Evolutionary conservation across 2,329 filamentous ascomycete genomes (phyloP).

Genomic region (Ceratocystis papillata): DNA sequence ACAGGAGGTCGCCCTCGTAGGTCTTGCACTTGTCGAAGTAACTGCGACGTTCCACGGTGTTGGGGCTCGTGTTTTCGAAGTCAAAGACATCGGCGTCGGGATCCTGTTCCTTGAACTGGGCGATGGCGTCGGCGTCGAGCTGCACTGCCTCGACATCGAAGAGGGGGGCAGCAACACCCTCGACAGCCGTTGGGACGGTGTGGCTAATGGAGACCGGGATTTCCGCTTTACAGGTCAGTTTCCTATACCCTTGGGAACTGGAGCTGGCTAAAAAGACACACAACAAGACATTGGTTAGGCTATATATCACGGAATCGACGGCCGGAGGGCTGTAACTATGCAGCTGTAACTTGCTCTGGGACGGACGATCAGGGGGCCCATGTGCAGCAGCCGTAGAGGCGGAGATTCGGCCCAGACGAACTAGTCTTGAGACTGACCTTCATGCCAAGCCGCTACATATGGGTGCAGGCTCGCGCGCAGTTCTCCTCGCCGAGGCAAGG

Average conservation of each 20-base stretch:
- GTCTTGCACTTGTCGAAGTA: conserved; percentile 28
- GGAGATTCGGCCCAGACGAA: conserved; percentile 2
- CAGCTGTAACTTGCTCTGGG: background rate
- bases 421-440: conserved; percentile 5
- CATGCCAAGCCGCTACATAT: background rate
- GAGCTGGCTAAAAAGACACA: background rate
- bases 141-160: conserved; percentile 19
- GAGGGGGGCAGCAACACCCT: conserved; percentile 5
- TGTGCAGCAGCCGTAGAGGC: background rate
- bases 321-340: conserved; percentile 11
- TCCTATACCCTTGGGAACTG: background rate
- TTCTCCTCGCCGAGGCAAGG: background rate
- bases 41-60: conserved; percentile 9
- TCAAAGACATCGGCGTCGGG: conserved; percentile 19
- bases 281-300: conserved; percentile 5
- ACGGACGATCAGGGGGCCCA: background rate
- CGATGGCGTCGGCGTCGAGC: conserved; percentile 14
- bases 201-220: conserved; percentile 16
- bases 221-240: conserved; percentile 20
- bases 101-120: conserved; percentile 10
- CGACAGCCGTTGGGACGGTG: conserved; percentile 14
- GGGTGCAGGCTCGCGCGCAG: background rate
- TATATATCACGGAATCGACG: background rate
- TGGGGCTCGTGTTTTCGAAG: conserved; percentile 15
- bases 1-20: conserved; percentile 28